Evolutionary conservation across 2,329 filamentous ascomycete species (phyloP).

Genomic region (Cryphonectria nitschkei): DNA sequence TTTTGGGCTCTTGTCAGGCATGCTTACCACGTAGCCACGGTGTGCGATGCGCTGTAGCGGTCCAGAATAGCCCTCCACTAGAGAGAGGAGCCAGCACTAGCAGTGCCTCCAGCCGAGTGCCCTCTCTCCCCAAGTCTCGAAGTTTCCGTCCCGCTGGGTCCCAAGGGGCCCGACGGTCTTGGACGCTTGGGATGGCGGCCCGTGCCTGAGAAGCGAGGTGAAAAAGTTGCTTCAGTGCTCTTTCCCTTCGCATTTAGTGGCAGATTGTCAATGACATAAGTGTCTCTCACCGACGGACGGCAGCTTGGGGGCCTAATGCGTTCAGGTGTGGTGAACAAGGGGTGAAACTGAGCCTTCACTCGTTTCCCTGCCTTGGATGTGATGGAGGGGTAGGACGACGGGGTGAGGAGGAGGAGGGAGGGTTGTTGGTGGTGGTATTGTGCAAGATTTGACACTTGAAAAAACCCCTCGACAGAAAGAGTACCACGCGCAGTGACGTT

Average conservation of each 20-base stretch:
- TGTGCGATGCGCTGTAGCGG: not conserved
- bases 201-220: not conserved
- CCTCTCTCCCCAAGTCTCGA: not conserved
- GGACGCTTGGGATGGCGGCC: not conserved
- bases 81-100: not conserved
- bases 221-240: not conserved
- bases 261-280: not conserved
- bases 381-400: not conserved
- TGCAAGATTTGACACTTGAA: not conserved
- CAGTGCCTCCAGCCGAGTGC: not conserved
- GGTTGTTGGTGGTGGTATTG: not conserved
- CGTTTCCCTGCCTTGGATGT: not conserved
- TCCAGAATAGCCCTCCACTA: slow-evolving; percentile 2
- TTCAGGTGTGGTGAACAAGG: not conserved
- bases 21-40: not conserved
- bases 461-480: not conserved
- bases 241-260: not conserved
- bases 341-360: not conserved
- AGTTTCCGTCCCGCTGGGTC: not conserved
- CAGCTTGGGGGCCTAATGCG: not conserved
- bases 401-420: too few species aligned
- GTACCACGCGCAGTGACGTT: slow-evolving; percentile 8
- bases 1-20: slow-evolving; percentile 2
- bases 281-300: not conserved
- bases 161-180: not conserved